These are phyloP conservation scores for Cucumis melo DNA, from an alignment of 306 rosid species.

Conservation along the genomic window DNA sequence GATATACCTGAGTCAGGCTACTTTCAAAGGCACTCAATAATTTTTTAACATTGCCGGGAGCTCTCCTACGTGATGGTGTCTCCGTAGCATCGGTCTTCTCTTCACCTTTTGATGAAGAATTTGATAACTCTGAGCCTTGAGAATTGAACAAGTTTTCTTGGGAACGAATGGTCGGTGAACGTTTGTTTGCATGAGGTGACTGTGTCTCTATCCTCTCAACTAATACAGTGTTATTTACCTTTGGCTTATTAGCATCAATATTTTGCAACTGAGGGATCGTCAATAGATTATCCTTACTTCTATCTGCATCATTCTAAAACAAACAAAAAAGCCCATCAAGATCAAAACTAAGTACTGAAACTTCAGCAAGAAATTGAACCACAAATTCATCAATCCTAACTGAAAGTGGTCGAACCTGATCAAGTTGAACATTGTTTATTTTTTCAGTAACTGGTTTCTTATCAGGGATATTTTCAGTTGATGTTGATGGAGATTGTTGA, in stretches of 20 bases:
- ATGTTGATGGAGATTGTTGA: constrained; percentile 4
- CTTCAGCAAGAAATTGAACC: constrained; percentile 8
- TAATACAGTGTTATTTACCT: constrained; percentile 10
- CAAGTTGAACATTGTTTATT: constrained; percentile 13
- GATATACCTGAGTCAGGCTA: constrained; percentile 51
- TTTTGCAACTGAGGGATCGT: constrained; percentile 15
- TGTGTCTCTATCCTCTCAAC: constrained; percentile 19
- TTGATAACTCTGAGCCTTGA: constrained; percentile 20
- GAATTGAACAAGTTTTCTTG: constrained; percentile 7
- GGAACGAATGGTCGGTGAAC: constrained; percentile 14
- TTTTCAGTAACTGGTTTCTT: constrained; percentile 12
- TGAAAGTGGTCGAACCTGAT: constrained; percentile 16
- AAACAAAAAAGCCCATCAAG: constrained; percentile 45
- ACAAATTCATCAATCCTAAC: constrained; percentile 28
- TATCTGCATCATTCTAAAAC: constrained; percentile 69
- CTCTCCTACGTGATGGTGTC: constrained; percentile 10
- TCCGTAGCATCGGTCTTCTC: constrained; percentile 6
- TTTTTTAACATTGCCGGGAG: constrained; percentile 46
- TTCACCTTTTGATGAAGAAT: constrained; percentile 15
- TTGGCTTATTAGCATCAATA: constrained; percentile 12
- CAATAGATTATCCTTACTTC: constrained; percentile 24
- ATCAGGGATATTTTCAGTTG: constrained; percentile 8
- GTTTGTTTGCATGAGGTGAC: constrained; percentile 15
- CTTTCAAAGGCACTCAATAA: constrained; percentile 70
- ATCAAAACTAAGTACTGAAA: constrained; percentile 16